Evolutionary conservation across 2,329 filamentous ascomycete species (phyloP).

Genomic region (Colletotrichum spaethianum): DNA sequence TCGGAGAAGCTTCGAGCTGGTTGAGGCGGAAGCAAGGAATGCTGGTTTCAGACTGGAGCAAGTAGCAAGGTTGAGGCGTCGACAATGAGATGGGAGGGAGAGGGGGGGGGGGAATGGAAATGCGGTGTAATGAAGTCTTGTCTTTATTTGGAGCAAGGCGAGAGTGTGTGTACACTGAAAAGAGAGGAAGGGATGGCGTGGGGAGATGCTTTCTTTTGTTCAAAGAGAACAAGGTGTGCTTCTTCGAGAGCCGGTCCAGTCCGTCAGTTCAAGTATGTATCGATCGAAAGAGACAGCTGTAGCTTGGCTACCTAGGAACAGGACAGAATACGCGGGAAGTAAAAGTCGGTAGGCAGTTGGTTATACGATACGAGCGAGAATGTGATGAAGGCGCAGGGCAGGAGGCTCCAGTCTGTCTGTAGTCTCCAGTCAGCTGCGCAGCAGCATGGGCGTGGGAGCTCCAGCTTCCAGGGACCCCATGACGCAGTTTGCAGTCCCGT

Average conservation of each 20-base stretch:
- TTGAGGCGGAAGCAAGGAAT: constrained; percentile 30
- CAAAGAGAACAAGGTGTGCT: constrained; percentile 21
- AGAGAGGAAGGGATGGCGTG: neutral
- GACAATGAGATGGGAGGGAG: constrained; percentile 5
- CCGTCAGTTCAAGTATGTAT: neutral
- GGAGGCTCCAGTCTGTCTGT: constrained; percentile 22
- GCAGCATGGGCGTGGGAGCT: constrained; percentile 7
- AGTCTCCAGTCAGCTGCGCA: constrained; percentile 28
- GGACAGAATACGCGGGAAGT: constrained; percentile 1
- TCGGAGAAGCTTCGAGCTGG: constrained; percentile 29
- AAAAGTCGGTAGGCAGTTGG: neutral
- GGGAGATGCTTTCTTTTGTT: neutral
- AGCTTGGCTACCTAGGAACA: neutral
- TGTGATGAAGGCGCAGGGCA: constrained; percentile 16
- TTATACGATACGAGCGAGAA: neutral
- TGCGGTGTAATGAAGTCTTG: neutral
- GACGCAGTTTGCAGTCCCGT: constrained; percentile 36
- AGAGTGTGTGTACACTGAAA: neutral
- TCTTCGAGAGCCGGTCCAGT: neutral
- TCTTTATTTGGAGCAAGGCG: constrained; percentile 1
- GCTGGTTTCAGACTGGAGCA: constrained; percentile 33
- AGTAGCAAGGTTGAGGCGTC: constrained; percentile 24
- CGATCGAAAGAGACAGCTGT: neutral
- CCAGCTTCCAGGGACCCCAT: constrained; percentile 31
- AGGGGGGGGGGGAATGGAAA: neutral